Evolutionary conservation across 2,329 filamentous ascomycete genomes (phyloP).

Genomic region (Lachnellula arida): DNA sequence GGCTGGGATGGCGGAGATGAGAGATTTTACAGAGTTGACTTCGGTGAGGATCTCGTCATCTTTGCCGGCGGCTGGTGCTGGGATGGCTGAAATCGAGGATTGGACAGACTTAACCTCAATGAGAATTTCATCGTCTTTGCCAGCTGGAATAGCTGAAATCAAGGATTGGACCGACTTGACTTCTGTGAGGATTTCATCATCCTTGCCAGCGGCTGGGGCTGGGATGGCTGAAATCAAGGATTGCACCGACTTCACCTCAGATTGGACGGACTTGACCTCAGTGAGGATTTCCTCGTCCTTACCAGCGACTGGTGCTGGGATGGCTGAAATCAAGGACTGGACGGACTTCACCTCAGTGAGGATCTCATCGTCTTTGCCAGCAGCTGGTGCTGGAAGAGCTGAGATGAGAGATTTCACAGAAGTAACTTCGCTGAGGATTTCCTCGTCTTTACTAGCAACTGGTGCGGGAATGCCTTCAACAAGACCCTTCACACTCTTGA

Average conservation of each 20-base stretch:
- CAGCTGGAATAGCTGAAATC: constrained; percentile 6
- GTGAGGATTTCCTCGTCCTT: constrained; percentile 9
- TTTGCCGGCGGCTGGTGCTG: constrained; percentile 8
- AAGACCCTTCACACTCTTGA: constrained; percentile 3
- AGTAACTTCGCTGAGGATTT: neutral
- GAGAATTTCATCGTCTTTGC: constrained; percentile 16
- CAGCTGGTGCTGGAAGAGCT: constrained; percentile 1
- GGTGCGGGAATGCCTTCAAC: constrained; percentile 4
- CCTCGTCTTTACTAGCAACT: neutral
- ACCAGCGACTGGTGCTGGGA: constrained; percentile 2
- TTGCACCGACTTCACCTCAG: constrained; percentile 1
- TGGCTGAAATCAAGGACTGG: constrained; percentile 1
- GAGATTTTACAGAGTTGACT: neutral
- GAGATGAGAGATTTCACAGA: neutral
- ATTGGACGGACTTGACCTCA: no score
- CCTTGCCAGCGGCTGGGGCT: neutral
- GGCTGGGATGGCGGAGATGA: neutral
- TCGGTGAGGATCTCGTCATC: constrained; percentile 12
- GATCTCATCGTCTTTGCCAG: neutral
- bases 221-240: constrained; percentile 3
- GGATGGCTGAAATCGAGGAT: constrained; percentile 3
- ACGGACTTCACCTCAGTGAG: constrained; percentile 5
- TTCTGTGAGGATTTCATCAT: constrained; percentile 5
- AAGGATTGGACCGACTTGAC: constrained; percentile 2
- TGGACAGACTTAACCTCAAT: constrained; percentile 2